Base-by-base conservation (phyloP, 2,329 filamentous ascomycete species). In the Drechmeria coniospora region DNA sequence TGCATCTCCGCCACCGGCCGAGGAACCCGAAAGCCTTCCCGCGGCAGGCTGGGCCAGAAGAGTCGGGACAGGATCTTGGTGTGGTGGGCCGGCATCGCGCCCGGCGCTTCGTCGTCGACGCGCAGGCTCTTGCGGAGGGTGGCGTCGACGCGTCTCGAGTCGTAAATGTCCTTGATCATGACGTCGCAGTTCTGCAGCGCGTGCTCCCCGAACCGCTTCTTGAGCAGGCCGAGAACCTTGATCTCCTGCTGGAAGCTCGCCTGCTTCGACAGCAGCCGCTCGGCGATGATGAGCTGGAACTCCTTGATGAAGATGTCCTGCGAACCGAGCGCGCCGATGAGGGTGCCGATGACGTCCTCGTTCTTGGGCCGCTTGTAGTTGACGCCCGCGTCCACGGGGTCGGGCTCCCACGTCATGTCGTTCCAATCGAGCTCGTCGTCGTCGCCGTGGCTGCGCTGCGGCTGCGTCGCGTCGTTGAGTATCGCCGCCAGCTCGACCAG, bases 251-350 rank as follows among this genome's bases (percentile, higher is more conserved):
- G 68, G 40, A 84, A 92, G 15, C 69, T 63, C 12, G 68, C 61
- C 34, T 77, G 75, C 25, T 69, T 71, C 32, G 62, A 70, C 5
- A 79, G 54, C 3, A 98, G 57, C 25, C 86, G 75, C 36, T 92
- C 82, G 5, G 80, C 81, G n/a, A 98, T 68, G 23, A 92, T 81
- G 29, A 67, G 74, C 45, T 93, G 84, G 36, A 98, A 79, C 49
- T 95, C 87, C 40, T 84, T 92, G 52, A 94, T 90, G 46, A 95
- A 95, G 25, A 79, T 69, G 28, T 94, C 87, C 39, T 86, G 82
- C 12, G 79, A 79, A 9, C 93, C 87, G 39, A 93, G 80, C 0
- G 92, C 72, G 32, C 74, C 79, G 39, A 95, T 80, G 23, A 98
- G 61, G 28, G 84, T 92, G 28, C 84, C 84, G 32, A 95, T 83